These are phyloP conservation scores for Aspergillus homomorphus DNA, from an alignment of 495 filamentous ascomycete species.

Conservation along the genomic window DNA sequence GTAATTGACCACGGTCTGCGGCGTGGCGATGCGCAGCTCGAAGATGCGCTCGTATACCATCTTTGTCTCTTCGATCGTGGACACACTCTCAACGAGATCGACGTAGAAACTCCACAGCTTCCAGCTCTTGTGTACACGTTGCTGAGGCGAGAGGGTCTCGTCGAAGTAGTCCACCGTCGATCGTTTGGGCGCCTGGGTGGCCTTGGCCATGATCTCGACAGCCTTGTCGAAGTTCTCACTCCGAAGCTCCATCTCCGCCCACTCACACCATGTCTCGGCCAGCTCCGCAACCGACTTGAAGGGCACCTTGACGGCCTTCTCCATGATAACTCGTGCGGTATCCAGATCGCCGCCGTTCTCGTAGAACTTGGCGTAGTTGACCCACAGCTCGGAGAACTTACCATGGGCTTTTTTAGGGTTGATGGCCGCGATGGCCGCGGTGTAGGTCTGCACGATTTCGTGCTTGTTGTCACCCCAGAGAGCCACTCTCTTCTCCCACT, in stretches of 20 bases:
- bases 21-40: constrained; percentile 95
- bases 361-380: constrained; percentile 97
- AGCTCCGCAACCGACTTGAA: constrained; percentile 94
- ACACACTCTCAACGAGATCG: constrained; percentile 92
- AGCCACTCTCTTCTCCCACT: constrained; percentile 95
- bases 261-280: constrained; percentile 98
- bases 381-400: constrained; percentile 91
- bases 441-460: constrained; percentile 93
- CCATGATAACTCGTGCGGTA: constrained; percentile 87
- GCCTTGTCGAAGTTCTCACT: constrained; percentile 95
- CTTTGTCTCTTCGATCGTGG: constrained; percentile 85
- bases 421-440: constrained; percentile 87
- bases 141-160: constrained; percentile 88
- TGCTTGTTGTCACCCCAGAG: constrained; percentile 93
- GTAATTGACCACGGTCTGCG: constrained; percentile 98
- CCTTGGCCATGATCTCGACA: constrained; percentile 93
- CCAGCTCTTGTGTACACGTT: constrained; percentile 98
- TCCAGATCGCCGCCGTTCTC: constrained; percentile 83
- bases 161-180: constrained; percentile 98
- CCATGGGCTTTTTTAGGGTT: constrained; percentile 94
- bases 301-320: constrained; percentile 95
- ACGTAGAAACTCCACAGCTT: constrained; percentile 99
- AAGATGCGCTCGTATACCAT: constrained; percentile 97
- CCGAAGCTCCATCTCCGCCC: constrained; percentile 96
- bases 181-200: constrained; percentile 89